Conservation (phyloP, 208 protist species). For the Jaenimonas drosophilae region DNA sequence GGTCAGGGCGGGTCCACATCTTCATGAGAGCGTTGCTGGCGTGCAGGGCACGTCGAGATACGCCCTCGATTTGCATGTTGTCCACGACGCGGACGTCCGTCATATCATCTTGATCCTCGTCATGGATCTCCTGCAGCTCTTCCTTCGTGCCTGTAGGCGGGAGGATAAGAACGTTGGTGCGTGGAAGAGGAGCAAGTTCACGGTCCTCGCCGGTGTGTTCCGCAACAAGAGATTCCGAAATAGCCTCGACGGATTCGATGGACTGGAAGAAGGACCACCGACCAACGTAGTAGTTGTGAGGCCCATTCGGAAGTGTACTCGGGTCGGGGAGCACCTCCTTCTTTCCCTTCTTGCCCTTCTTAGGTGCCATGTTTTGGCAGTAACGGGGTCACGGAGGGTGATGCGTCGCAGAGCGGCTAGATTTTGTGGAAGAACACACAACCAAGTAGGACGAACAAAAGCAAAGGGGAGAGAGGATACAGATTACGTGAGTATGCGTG, state of each 20-base stretch:
- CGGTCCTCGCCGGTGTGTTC: conserved; percentile 40
- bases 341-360: conserved; percentile 13
- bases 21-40: conserved; percentile 5
- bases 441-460: background rate
- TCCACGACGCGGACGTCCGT: conserved; percentile 23
- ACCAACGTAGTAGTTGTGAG: conserved; percentile 59
- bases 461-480: background rate
- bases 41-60: conserved; percentile 23
- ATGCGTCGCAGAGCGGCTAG: background rate
- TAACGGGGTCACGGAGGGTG: background rate
- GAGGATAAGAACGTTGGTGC: conserved; percentile 55
- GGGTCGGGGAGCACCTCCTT: conserved; percentile 70
- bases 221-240: conserved; percentile 27
- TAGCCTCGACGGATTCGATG: conserved; percentile 39
- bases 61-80: conserved; percentile 42
- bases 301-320: conserved; percentile 34
- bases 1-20: conserved; percentile 7
- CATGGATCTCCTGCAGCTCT: background rate
- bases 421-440: background rate
- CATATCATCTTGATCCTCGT: conserved; percentile 10
- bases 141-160: conserved; percentile 5
- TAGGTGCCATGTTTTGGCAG: conserved; percentile 21
- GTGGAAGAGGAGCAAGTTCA: conserved; percentile 30
- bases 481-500: background rate
- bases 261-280: conserved; percentile 56